Base-by-base conservation (phyloP, 164 flowering plant genomes). In the Aristolochia fimbriata region DNA sequence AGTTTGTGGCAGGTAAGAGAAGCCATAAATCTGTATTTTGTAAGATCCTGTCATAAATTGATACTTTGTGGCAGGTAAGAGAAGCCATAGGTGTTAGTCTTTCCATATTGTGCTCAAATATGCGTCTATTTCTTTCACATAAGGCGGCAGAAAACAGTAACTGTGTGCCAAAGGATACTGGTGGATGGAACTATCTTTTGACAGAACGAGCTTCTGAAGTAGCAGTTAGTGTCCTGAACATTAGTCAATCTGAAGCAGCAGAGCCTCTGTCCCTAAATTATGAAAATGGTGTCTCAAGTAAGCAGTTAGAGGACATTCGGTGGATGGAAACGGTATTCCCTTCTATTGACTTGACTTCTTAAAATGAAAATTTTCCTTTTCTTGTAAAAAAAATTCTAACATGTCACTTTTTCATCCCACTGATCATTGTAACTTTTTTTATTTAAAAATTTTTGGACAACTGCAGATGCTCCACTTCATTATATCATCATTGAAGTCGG, bases 271-370 rank as follows among this genome's bases (percentile, higher is more conserved):
- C 62, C 20, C 57, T 16, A 55, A 62, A 67, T 37, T 46, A 25
- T 56, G 76, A 72, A 55, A 81, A 81, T 71, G 79, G 78, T 47
- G 21, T 53, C 59, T 66, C 75, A 58, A 74, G 60, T 77, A 82
- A 74, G 8, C 77, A 81, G 59, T 68, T 80, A 63, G 76, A 65
- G 50, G 88, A 86, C 64, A 66, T 83, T 41, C 87, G 79, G 70
- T 90, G 99, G 99, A 83, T 93, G 97, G 99, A 93, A 75, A 90
- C 99, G 82, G 99, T 93, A 86, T 57, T 65, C 27, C n/a, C 27
- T 17, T 49, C 20, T 10, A 19, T 69, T 60, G 56, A 20, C 11
- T 23, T 6, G 13, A 13, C 24, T 12, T 25, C 13, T 23, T 52
- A 4, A 17, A 14, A 27, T 27, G 5, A 2, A 27, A 27, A 27